phyloP scores from a whole-genome alignment of 768 basidiomycete genomes.

The Collybia sordida region DNA sequence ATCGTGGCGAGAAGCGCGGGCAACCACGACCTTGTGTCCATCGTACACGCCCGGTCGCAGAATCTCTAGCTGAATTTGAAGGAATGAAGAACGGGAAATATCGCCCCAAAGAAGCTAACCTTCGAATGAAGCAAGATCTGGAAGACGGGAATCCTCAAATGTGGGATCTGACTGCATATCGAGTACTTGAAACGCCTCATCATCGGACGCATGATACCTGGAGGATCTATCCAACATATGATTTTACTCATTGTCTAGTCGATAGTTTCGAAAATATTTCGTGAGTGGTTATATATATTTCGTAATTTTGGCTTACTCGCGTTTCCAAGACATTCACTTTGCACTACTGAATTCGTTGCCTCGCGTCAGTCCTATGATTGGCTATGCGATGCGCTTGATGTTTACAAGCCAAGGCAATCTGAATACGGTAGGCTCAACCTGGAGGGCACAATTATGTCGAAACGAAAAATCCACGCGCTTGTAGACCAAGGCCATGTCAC shows the following conservation, averaged over 20 bases:
- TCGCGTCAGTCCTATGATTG: conserved; percentile 98
- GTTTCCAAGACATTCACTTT: conserved; percentile 82
- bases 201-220: conserved; percentile 92
- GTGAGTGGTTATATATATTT: conserved; percentile 46
- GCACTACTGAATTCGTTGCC: conserved; percentile 93
- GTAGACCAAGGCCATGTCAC: conserved; percentile 82
- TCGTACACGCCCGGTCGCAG: conserved; percentile 79
- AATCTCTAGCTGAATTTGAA: conserved; percentile 87
- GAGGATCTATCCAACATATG: conserved; percentile 98
- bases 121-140: conserved; percentile 98
- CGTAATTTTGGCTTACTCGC: not conserved
- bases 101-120: conserved; percentile 85
- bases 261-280: conserved; percentile 99
- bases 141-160: conserved; percentile 94
- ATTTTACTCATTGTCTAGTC: conserved; percentile 96
- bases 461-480: conserved; percentile 89
- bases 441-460: conserved; percentile 95
- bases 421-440: conserved; percentile 94
- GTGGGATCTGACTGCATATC: conserved; percentile 99
- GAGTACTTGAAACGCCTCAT: conserved; percentile 87
- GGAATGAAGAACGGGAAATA: conserved; percentile 92
- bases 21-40: conserved; percentile 85
- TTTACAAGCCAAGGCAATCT: conserved; percentile 96
- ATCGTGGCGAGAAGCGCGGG: conserved; percentile 83
- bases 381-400: conserved; percentile 96